Base-by-base conservation (phyloP, 2,329 filamentous ascomycete genomes). In the Leptographium galeiforme region DNA sequence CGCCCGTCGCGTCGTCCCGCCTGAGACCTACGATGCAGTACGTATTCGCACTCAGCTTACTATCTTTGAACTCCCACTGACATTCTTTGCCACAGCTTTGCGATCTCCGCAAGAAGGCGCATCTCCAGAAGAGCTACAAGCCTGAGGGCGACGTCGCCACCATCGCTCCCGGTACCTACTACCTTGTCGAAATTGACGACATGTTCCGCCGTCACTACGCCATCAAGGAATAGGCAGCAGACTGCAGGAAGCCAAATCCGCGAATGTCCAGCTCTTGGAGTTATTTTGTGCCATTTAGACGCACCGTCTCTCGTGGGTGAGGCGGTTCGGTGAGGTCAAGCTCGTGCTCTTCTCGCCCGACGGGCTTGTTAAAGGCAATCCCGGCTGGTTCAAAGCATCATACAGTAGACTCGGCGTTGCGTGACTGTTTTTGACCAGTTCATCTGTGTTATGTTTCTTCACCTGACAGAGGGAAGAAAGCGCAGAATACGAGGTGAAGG, bases 191-290 rank as follows among this genome's bases (percentile, higher is more conserved):
- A 67, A 78, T 93, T 48, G 87, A 93, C 64, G 85, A 88, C 62
- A 89, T 89, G 85, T 93, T 87, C 82, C 83, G 85, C 73, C 81
- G 87, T 63, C 78, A 79, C 66, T 93, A 93, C 70, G 71, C 76
- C 54, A 67, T 90, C 72, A 87, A 90, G 78, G 82, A 77, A 68
- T 90, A 79, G 66, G 38, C 13, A 30, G 49, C 13, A 8, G 30
- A 32, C 25, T 12, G 43, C 19, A 30, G 34, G 38, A 32, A 32
- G 34, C 13, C 48, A 36, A 32, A 16, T 12, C 10, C 2, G 48
- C 36, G 25, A 46, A 14, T 46, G 44, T 13, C 25, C 10, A 33
- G 30, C 25, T 33, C 25, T n/a, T 33, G 25, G 25, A 25, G 19
- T 13, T 30, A 30, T 44, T 44, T 14, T 19, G 19, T 19, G 19